Conservation (phyloP, 306 rosid species). For the Parietaria judaica region DNA sequence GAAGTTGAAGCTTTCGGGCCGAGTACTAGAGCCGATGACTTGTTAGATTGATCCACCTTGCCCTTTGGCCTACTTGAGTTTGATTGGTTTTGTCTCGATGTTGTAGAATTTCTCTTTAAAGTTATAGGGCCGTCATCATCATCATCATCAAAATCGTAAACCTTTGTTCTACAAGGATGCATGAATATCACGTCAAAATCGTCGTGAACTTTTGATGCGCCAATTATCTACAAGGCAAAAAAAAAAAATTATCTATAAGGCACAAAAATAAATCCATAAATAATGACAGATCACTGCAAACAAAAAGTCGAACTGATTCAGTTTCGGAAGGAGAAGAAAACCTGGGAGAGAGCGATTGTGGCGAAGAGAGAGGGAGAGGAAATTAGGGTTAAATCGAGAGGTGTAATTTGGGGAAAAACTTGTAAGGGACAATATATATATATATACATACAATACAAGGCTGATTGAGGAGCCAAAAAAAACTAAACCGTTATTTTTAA, state of each 20-base stretch:
- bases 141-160: slow-evolving; percentile 18
- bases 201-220: slow-evolving; percentile 1
- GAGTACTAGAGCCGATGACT: slow-evolving; percentile 15
- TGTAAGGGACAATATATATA: too few species aligned
- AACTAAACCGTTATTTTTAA: too few species aligned
- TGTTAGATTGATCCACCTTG: slow-evolving; percentile 28
- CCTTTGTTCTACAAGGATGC: slow-evolving; percentile 20
- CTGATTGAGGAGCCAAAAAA: too few species aligned
- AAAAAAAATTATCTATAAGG: too few species aligned
- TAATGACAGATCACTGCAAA: too few species aligned
- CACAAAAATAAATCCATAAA: not conserved
- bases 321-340: too few species aligned
- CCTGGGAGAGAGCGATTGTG: too few species aligned
- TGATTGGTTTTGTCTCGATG: slow-evolving; percentile 32
- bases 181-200: slow-evolving; percentile 20
- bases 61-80: slow-evolving; percentile 27
- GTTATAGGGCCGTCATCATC: slow-evolving; percentile 33
- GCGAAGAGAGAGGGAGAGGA: too few species aligned
- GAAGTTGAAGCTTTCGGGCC: slow-evolving; percentile 32
- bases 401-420: too few species aligned
- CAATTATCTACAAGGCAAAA: not conserved
- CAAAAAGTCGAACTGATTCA: too few species aligned
- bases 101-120: slow-evolving; percentile 30
- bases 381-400: too few species aligned
- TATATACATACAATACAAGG: too few species aligned